Evolutionary conservation across 2,329 filamentous ascomycete species (phyloP).

Genomic region (Teratosphaeria viscida): DNA sequence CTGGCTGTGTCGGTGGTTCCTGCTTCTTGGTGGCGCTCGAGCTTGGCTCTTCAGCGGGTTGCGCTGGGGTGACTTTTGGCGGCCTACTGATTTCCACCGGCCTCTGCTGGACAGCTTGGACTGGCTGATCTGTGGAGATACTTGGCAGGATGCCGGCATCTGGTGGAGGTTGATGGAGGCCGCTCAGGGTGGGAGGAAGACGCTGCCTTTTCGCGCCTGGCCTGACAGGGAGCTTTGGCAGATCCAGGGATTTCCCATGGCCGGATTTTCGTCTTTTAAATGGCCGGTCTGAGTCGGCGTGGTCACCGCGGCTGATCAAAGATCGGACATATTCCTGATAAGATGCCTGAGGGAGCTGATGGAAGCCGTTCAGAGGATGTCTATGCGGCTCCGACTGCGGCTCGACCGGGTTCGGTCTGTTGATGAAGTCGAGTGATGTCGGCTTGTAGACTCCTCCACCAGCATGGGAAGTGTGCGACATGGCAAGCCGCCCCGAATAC

Average conservation of each 20-base stretch:
- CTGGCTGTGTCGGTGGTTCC: neutral
- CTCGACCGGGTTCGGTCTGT: conserved; percentile 27
- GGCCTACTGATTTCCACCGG: neutral
- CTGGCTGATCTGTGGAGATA: conserved; percentile 36
- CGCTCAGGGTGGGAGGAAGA: conserved; percentile 44
- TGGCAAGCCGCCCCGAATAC: neutral
- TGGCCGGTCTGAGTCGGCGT: conserved; percentile 25
- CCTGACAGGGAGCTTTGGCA: conserved; percentile 29
- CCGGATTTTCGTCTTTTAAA: conserved; percentile 15
- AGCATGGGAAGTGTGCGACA: neutral
- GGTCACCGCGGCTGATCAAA: conserved; percentile 22
- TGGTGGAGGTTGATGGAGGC: conserved; percentile 53
- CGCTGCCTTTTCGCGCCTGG: conserved; percentile 24
- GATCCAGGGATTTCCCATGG: conserved; percentile 13
- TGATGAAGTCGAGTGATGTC: conserved; percentile 25
- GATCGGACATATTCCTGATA: conserved; percentile 19
- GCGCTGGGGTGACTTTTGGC: neutral
- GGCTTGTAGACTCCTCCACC: conserved; percentile 10
- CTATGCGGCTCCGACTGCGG: conserved; percentile 20
- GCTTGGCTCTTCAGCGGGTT: neutral
- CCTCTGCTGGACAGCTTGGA: neutral
- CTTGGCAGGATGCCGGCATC: conserved; percentile 51
- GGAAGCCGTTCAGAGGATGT: conserved; percentile 24
- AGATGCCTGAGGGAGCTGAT: conserved; percentile 16
- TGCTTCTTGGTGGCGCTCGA: neutral